These are phyloP conservation scores for Halenospora varia DNA, from an alignment of 495 filamentous ascomycete species.

Conservation along the genomic window DNA sequence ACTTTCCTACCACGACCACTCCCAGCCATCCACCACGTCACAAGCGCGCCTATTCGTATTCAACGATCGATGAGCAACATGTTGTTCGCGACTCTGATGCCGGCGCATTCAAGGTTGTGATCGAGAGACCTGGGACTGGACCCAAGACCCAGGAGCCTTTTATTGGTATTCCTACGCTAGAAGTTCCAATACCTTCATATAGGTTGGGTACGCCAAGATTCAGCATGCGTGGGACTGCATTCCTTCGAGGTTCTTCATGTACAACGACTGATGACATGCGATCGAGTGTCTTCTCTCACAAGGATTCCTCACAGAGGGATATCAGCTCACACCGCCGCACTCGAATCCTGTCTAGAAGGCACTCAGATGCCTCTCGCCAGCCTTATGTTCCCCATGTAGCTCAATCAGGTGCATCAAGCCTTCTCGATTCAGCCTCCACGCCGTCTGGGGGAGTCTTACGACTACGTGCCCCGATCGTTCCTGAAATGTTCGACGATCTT, in stretches of 20 bases:
- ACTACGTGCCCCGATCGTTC: slow-evolving; percentile 34
- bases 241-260: slow-evolving; percentile 72
- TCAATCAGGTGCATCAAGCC: slow-evolving; percentile 2
- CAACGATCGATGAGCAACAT: slow-evolving; percentile 50
- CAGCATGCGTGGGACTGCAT: slow-evolving; percentile 70
- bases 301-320: slow-evolving; percentile 11
- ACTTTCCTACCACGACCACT: slow-evolving; percentile 23
- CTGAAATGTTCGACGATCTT: slow-evolving; percentile 73
- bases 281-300: slow-evolving; percentile 22
- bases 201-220: slow-evolving; percentile 80
- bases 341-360: slow-evolving; percentile 32
- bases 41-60: slow-evolving; percentile 59
- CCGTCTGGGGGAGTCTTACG: slow-evolving; percentile 2
- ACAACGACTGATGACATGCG: slow-evolving; percentile 46
- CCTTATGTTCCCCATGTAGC: slow-evolving; percentile 22
- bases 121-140: slow-evolving; percentile 65
- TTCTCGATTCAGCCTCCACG: slow-evolving; percentile 6
- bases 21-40: slow-evolving; percentile 24
- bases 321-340: slow-evolving; percentile 27
- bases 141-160: slow-evolving; percentile 64
- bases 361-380: slow-evolving; percentile 37
- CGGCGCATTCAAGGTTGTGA: slow-evolving; percentile 78
- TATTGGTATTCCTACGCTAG: slow-evolving; percentile 50
- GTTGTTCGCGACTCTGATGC: slow-evolving; percentile 49
- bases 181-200: slow-evolving; percentile 84